phyloP scores from a whole-genome alignment of 306 rosid genomes.

The Senna tora region DNA sequence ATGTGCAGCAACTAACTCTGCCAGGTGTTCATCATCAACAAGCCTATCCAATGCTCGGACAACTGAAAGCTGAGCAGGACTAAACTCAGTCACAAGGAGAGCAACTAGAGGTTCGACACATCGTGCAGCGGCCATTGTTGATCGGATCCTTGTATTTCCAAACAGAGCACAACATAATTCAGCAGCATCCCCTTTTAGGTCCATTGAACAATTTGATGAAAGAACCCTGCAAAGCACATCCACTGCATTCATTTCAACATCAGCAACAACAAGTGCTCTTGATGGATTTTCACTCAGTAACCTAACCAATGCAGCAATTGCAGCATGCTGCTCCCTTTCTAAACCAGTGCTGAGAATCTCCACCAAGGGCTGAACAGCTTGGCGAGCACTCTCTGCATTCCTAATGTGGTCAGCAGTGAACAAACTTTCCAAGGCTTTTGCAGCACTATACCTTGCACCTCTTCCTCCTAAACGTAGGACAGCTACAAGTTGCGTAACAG shows the following conservation, averaged over 20 bases:
- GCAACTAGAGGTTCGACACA: slow-evolving; percentile 98
- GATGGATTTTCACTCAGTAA: slow-evolving; percentile 96
- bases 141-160: slow-evolving; percentile 95
- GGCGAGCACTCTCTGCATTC: slow-evolving; percentile 93
- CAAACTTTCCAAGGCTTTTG: slow-evolving; percentile 95
- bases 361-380: slow-evolving; percentile 96
- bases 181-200: slow-evolving; percentile 96
- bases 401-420: slow-evolving; percentile 96
- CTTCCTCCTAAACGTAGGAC: slow-evolving; percentile 98
- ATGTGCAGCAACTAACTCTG: slow-evolving; percentile 91
- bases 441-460: slow-evolving; percentile 92
- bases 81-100: slow-evolving; percentile 82
- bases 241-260: slow-evolving; percentile 98
- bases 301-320: slow-evolving; percentile 93
- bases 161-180: slow-evolving; percentile 93
- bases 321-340: slow-evolving; percentile 98
- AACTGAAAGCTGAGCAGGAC: slow-evolving; percentile 87
- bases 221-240: slow-evolving; percentile 98
- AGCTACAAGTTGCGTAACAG: slow-evolving; percentile 98
- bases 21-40: slow-evolving; percentile 96
- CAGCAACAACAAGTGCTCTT: slow-evolving; percentile 94
- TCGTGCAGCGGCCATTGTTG: slow-evolving; percentile 89
- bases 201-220: slow-evolving; percentile 86
- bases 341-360: slow-evolving; percentile 96
- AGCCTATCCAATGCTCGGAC: slow-evolving; percentile 97